Base-by-base conservation (phyloP, 805 yeast genomes). In the Barnettozyma botsteinii region DNA sequence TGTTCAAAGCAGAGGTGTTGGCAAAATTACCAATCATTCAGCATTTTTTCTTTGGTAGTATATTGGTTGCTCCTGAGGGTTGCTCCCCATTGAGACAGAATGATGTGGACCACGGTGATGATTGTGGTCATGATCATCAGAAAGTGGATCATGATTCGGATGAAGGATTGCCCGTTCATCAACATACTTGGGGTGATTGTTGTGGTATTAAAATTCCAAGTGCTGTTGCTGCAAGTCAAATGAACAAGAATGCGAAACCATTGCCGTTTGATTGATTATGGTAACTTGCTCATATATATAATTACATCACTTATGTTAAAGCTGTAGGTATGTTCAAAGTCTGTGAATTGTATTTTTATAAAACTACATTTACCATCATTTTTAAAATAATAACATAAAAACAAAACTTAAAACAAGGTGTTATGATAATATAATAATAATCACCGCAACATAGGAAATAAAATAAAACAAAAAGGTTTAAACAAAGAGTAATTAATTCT, bases 151-250 rank as follows among this genome's bases (percentile, higher is more conserved):
- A 61, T 37, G 61, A 57, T 28, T 41, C 60, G 15, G 62, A 60
- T 25, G 56, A 53, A 29, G 62, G 57, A 8, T 25, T 52, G 7
- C 60, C 57, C 2, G 46, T 55, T 3, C 73, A 67, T 42, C 67
- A 66, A 33, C 70, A 67, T 31, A 79, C 85, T 3, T 93, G 96
- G 95, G 98, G 96, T 8, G 98, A 93, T 59, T 93, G 98, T 56
- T 93, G 98, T 66, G 98, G 98, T 7, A 93, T 93, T 37, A 85
- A 86, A 56, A 75, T 93, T 2, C 98, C 98, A 0, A 87, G 96
- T 62, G 96, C 97, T 0, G 76, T 88, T 41, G 98, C 96, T 0
- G 98, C 96, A 0, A 73, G 80, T 13, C 80, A 77, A 46, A 64
- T 76, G 62, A 64, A 68, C 38, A 63, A 57, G 24, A n/a, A n/a